Evolutionary conservation across 345 rosid species (phyloP).

Genomic region (Sisymbrium irio): DNA sequence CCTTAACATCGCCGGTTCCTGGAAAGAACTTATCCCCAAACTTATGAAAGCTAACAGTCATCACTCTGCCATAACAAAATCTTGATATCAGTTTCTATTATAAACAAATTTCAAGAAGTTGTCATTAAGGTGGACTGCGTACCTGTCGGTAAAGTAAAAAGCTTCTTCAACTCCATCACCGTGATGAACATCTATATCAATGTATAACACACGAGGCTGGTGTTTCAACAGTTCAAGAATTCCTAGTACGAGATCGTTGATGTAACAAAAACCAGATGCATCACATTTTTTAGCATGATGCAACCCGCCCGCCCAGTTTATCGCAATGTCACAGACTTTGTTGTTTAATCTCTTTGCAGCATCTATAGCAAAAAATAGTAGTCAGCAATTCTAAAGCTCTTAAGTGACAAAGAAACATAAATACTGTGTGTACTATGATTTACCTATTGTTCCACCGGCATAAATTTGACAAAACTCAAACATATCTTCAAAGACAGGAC

Average conservation of each 20-base stretch:
- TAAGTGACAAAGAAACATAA: background rate
- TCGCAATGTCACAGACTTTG: slow-evolving; percentile 91
- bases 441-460: slow-evolving; percentile 98
- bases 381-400: slow-evolving; percentile 15
- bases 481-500: slow-evolving; percentile 94
- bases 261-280: slow-evolving; percentile 98
- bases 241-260: slow-evolving; percentile 94
- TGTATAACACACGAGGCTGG: slow-evolving; percentile 84
- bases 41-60: slow-evolving; percentile 99
- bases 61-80: slow-evolving; percentile 64
- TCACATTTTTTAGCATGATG: slow-evolving; percentile 98
- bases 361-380: slow-evolving; percentile 43
- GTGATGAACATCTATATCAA: slow-evolving; percentile 98
- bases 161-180: slow-evolving; percentile 99
- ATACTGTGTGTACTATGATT: background rate
- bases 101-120: background rate
- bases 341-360: slow-evolving; percentile 93
- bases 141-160: slow-evolving; percentile 97
- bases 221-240: slow-evolving; percentile 87
- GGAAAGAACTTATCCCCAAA: slow-evolving; percentile 95
- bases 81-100: background rate
- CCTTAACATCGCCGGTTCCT: slow-evolving; percentile 99
- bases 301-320: slow-evolving; percentile 98
- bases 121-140: background rate
- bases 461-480: slow-evolving; percentile 98